Base-by-base conservation (phyloP, 345 rosid species). In the Kernera saxatilis region DNA sequence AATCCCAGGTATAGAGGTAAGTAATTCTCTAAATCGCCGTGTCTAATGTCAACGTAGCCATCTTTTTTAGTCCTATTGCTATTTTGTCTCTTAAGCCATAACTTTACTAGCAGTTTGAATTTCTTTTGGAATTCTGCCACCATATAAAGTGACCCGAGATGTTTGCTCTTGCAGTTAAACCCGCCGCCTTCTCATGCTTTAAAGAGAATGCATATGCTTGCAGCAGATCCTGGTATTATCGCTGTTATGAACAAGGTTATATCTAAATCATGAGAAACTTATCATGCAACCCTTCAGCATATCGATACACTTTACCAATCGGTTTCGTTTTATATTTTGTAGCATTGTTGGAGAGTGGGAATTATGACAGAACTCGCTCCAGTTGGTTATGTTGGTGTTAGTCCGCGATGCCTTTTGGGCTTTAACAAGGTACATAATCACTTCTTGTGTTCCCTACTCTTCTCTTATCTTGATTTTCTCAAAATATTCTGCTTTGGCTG, bases 351-450 rank as follows among this genome's bases (percentile, higher is more conserved):
- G 98, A 85, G 84, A 8, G 85, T 91, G 8, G 95, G 89, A 72
- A 81, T 88, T 57, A 86, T 94, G 99, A 89, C 98, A 2, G 99
- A 94, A 85, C 80, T 91, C 78, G 99, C 99, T 37, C 99, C 99
- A 10, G 87, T 91, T 78, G 99, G 99, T 74, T 89, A 91, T 80
- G 99, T 94, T 48, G 99, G 99, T 52, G 78, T 94, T 55, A 89
- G 88, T 78, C 98, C 97, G 5, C 79, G 77, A 75, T 94, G 98
- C 75, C 44, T 91, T 76, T 89, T 94, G 1, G 99, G 99, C 15
- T 81, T 91, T 37, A 94, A 94, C 69, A 88, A 87, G 96, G 99
- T 91, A 84, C 63, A 6, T 37, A 10, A 21, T 52, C 37, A 49
- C 14, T 32, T 49, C 8, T 45, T 57, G 13, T 44, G n/a, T 52